A percentile compares a stretch with the other conserved stretches of the same genome.
Evolutionary conservation across 495 filamentous ascomycete genomes (phyloP).

Genomic region (Lasiosphaeris hirsuta): DNA sequence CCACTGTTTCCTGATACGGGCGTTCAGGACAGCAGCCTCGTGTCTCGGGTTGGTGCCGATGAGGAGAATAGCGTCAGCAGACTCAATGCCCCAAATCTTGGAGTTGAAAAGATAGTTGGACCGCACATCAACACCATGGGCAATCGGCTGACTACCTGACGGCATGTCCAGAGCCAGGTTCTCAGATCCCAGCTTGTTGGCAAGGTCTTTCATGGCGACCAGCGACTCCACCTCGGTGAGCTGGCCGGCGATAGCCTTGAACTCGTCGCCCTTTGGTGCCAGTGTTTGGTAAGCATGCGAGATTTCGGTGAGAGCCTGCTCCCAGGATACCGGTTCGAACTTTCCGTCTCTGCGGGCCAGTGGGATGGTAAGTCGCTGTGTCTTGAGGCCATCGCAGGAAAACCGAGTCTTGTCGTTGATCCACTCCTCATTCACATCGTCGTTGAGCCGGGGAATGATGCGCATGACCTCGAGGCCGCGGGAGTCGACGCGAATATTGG

Average conservation of each 20-base stretch:
- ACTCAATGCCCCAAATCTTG: slow-evolving; percentile 86
- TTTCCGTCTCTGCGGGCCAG: slow-evolving; percentile 82
- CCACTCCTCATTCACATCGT: slow-evolving; percentile 99
- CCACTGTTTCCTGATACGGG: slow-evolving; percentile 96
- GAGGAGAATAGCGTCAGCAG: slow-evolving; percentile 87
- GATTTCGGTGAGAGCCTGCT: slow-evolving; percentile 87
- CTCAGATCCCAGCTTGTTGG: slow-evolving; percentile 92
- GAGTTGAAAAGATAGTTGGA: slow-evolving; percentile 97
- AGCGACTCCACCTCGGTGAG: slow-evolving; percentile 87
- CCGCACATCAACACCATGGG: slow-evolving; percentile 90
- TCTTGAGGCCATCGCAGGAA: slow-evolving; percentile 95
- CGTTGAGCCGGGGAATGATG: slow-evolving; percentile 85
- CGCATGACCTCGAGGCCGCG: slow-evolving; percentile 97
- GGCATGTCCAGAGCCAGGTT: slow-evolving; percentile 93
- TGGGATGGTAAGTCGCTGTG: slow-evolving; percentile 88
- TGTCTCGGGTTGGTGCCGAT: slow-evolving; percentile 92
- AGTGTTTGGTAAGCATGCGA: slow-evolving; percentile 69
- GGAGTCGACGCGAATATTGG: slow-evolving; percentile 88
- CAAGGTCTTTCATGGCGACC: slow-evolving; percentile 93
- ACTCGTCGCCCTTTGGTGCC: slow-evolving; percentile 80
- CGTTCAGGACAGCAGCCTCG: slow-evolving; percentile 92
- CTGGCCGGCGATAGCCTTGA: slow-evolving; percentile 91
- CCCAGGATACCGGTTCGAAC: slow-evolving; percentile 89
- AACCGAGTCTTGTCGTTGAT: slow-evolving; percentile 98
- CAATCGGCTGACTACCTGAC: slow-evolving; percentile 73